Conservation (phyloP, 257 asterid species). For the Przewalskia tangutica region DNA sequence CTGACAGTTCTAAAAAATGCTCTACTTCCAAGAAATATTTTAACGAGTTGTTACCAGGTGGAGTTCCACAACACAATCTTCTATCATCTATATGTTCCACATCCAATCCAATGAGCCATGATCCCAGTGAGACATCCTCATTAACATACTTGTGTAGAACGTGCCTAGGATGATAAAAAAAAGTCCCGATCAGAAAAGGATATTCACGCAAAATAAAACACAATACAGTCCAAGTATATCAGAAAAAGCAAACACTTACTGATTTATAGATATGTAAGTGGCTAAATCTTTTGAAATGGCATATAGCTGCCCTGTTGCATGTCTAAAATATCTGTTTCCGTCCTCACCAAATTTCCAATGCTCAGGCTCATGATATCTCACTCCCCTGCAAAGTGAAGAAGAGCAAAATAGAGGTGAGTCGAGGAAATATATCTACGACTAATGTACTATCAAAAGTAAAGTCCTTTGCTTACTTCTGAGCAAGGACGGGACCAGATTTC, state of each 20-base stretch:
- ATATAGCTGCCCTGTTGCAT: constrained; percentile 88
- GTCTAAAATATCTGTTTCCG: constrained; percentile 88
- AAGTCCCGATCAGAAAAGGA: neutral
- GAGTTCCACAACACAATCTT: constrained; percentile 90
- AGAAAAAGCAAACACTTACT: constrained; percentile 33
- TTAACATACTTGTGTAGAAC: constrained; percentile 73
- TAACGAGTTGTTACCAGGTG: constrained; percentile 52
- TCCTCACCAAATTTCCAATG: constrained; percentile 92
- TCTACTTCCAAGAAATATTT: neutral
- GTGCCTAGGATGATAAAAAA: constrained; percentile 34
- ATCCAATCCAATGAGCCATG: constrained; percentile 92
- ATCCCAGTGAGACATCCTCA: constrained; percentile 83
- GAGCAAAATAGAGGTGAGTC: neutral
- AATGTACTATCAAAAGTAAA: neutral
- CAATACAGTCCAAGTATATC: neutral
- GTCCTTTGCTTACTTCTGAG: constrained; percentile 58
- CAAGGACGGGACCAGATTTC: constrained; percentile 92
- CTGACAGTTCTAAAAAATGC: neutral
- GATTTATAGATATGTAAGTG: constrained; percentile 65
- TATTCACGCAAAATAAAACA: neutral
- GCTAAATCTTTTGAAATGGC: constrained; percentile 90
- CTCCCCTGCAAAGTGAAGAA: constrained; percentile 44
- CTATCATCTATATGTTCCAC: constrained; percentile 92
- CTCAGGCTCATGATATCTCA: constrained; percentile 89
- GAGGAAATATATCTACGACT: neutral